Conservation (phyloP, 129 eudicot genomes). For the Flaveria bidentis region DNA sequence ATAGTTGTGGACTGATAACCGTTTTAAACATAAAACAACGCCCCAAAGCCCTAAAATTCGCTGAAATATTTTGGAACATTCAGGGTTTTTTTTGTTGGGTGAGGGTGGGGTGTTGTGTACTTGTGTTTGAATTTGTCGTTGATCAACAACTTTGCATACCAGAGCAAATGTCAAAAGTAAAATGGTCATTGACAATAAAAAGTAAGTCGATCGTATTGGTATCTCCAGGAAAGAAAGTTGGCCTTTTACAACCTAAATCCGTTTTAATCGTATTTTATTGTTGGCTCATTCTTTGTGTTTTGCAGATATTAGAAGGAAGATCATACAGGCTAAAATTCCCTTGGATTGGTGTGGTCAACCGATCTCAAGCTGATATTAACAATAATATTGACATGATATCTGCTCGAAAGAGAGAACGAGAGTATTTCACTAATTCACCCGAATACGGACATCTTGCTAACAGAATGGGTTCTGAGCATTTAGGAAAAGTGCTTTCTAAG, state of each 20-base stretch:
- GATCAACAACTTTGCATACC: not conserved
- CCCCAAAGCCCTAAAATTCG: not conserved
- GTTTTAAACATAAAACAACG: not conserved
- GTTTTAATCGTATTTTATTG: not conserved
- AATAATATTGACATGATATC: slow-evolving; percentile 85
- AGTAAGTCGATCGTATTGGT: not conserved
- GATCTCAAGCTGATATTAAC: slow-evolving; percentile 92
- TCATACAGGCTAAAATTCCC: slow-evolving; percentile 82
- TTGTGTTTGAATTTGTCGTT: not conserved
- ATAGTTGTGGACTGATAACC: not conserved
- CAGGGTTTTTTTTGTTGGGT: too few species aligned
- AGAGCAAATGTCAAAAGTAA: not conserved
- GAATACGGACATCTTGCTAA: slow-evolving; percentile 77
- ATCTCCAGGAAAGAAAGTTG: not conserved
- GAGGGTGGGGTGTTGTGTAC: not conserved
- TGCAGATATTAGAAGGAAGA: slow-evolving; percentile 84
- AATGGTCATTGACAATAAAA: not conserved
- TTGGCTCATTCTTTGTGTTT: slow-evolving; percentile 9
- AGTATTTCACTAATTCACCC: slow-evolving; percentile 64
- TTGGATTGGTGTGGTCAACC: slow-evolving; percentile 98
- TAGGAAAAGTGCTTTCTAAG: slow-evolving; percentile 81
- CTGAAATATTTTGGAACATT: too few species aligned
- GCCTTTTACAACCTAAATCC: not conserved
- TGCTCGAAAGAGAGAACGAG: slow-evolving; percentile 80
- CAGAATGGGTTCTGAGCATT: slow-evolving; percentile 94